Conservation (phyloP, 2,329 filamentous ascomycete genomes). For the Zasmidium angulare region DNA sequence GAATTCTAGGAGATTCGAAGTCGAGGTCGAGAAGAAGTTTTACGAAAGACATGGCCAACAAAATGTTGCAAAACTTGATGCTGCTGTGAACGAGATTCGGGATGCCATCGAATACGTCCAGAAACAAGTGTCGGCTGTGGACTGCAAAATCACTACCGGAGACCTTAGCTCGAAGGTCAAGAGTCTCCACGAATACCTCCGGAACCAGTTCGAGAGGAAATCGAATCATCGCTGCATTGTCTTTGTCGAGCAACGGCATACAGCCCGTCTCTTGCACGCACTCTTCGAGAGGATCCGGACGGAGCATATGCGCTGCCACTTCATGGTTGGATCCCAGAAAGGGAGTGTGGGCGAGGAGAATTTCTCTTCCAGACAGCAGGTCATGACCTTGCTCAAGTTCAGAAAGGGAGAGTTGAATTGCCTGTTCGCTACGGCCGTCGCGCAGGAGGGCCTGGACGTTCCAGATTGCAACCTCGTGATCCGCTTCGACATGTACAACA, state of each 20-base stretch:
- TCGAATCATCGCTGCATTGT: constrained; percentile 73
- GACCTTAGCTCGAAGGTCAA: constrained; percentile 73
- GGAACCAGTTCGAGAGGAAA: constrained; percentile 59
- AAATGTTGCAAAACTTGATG: constrained; percentile 47
- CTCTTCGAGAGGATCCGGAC: constrained; percentile 63
- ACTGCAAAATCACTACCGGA: background rate
- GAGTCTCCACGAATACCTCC: constrained; percentile 61
- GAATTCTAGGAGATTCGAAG: constrained; percentile 27
- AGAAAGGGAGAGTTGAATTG: constrained; percentile 60
- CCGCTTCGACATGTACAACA: constrained; percentile 82
- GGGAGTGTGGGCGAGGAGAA: constrained; percentile 50
- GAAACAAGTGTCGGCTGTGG: constrained; percentile 12
- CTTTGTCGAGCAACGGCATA: constrained; percentile 78
- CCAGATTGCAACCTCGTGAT: constrained; percentile 66
- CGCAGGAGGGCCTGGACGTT: constrained; percentile 66
- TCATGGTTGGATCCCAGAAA: constrained; percentile 62
- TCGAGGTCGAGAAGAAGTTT: constrained; percentile 30
- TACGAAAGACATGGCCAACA: constrained; percentile 30
- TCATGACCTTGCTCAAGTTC: constrained; percentile 68
- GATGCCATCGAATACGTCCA: constrained; percentile 51
- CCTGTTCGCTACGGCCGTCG: constrained; percentile 64
- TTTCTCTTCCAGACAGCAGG: constrained; percentile 71
- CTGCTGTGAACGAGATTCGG: constrained; percentile 57
- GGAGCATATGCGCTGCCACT: constrained; percentile 58
- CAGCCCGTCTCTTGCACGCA: constrained; percentile 70